Evolutionary conservation across 1,284 basidiomycete genomes (phyloP).

Genomic region (Athelia sp.): DNA sequence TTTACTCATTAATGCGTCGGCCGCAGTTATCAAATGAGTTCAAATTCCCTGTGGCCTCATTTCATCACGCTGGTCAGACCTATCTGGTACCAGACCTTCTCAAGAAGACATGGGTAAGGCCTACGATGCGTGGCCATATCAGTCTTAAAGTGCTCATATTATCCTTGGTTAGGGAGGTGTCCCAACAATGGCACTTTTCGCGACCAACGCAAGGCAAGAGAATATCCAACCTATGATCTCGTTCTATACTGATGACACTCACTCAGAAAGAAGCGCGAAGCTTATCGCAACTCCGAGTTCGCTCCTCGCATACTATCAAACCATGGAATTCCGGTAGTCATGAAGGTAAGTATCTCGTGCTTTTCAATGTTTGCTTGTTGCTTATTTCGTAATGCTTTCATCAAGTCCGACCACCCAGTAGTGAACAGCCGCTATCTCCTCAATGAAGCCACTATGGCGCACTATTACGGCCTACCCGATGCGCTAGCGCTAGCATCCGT

Average conservation of each 20-base stretch:
- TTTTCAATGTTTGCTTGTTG: neutral
- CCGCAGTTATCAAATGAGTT: conserved; percentile 60
- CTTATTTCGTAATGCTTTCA: conserved; percentile 12
- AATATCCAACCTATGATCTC: neutral
- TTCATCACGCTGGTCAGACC: conserved; percentile 64
- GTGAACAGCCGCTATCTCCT: conserved; percentile 71
- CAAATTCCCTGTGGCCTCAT: conserved; percentile 54
- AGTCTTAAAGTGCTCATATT: no score
- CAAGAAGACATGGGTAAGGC: conserved; percentile 45
- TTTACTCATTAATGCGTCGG: neutral
- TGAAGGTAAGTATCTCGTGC: conserved; percentile 44
- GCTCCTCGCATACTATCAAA: conserved; percentile 72
- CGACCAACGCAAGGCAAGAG: conserved; percentile 30
- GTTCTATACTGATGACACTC: conserved; percentile 9
- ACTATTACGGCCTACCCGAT: conserved; percentile 62
- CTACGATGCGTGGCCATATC: neutral
- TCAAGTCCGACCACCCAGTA: conserved; percentile 55
- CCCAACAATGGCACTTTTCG: conserved; percentile 58
- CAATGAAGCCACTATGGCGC: conserved; percentile 79
- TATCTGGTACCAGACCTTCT: conserved; percentile 59
- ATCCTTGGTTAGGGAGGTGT: conserved; percentile 22
- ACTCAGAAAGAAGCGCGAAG: conserved; percentile 64
- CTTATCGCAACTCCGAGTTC: conserved; percentile 78
- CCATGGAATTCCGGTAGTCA: conserved; percentile 62
- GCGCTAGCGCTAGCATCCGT: conserved; percentile 62